These are phyloP conservation scores for Fomitopsis pulvina DNA, from an alignment of 768 basidiomycete species.

Conservation along the genomic window DNA sequence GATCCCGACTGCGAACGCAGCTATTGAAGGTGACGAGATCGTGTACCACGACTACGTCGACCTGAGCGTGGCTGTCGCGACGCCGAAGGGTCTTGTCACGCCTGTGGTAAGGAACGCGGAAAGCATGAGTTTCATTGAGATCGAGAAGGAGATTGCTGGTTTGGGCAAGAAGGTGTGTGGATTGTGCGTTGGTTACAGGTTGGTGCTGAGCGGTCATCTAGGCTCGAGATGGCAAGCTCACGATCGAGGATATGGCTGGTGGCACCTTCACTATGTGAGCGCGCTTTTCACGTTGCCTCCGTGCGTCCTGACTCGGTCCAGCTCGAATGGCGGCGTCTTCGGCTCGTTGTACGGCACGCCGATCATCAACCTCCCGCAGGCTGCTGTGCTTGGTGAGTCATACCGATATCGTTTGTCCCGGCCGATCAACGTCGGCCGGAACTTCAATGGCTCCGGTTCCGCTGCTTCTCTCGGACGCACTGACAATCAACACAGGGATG, in stretches of 20 bases:
- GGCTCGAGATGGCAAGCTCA: conserved; percentile 89
- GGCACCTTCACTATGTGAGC: conserved; percentile 97
- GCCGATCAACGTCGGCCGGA: conserved; percentile 3
- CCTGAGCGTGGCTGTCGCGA: conserved; percentile 92
- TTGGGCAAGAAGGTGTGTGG: conserved; percentile 76
- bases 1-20: conserved; percentile 91
- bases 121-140: conserved; percentile 76
- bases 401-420: not conserved
- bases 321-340: conserved; percentile 98
- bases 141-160: conserved; percentile 88
- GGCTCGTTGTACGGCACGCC: conserved; percentile 97
- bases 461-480: not conserved
- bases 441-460: not conserved
- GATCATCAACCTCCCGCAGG: conserved; percentile 95
- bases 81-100: conserved; percentile 95
- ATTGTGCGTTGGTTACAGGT: not conserved
- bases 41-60: conserved; percentile 92
- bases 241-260: conserved; percentile 97
- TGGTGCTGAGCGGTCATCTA: conserved; percentile 17
- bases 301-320: conserved; percentile 24
- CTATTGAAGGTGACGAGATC: conserved; percentile 90
- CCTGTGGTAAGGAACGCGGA: conserved; percentile 93
- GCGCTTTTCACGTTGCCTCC: not conserved
- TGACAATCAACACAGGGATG: conserved; percentile 52
- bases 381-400: conserved; percentile 78